Base-by-base conservation (phyloP, 768 basidiomycete genomes). In the Leccinum barrowsii region DNA sequence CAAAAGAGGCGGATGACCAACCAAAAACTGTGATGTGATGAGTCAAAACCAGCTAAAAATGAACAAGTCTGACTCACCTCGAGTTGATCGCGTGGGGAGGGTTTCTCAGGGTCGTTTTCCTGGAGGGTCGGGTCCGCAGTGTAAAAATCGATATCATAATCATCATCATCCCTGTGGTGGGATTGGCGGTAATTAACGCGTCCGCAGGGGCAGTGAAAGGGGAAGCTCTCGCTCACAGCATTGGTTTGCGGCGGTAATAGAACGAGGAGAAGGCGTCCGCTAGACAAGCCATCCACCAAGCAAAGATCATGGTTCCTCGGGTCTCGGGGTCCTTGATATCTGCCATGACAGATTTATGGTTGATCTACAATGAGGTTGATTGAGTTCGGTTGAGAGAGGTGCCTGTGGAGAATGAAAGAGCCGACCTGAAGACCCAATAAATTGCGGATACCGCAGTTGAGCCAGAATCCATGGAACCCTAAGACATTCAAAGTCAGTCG, bases 241-340 rank as follows among this genome's bases (percentile, higher is more conserved):
- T 80, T 7, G 92, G 92, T 73, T 93, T 92, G 61, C 87, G 81
- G 60, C 92, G 84, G 75, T 93, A 92, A 73, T 92, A 94, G 32
- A 85, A 85, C 30, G 91, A 83, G 26, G 85, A 84, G 74, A 89
- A 92, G 7, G 92, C 90, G 67, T 97, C 94, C 34, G 83, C 80
- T 49, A 94, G 77, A 72, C 88, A 90, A 7, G 92, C 87, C 84
- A 94, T 89, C 92, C 94, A 95, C 89, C 93, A 94, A 1, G 92
- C 88, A 67, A 92, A 94, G 53, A 90, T 88, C 86, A 93, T 90
- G 6, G 88, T 91, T 24, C 89, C 87, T 54, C 87, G 84, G 52
- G 79, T 84, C 66, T 92, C 90, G 42, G 83, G 79, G 68, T 91
- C 89, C 61, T 83, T 80, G 62, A 91, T 89, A 58, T 79, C 83